Evolutionary conservation across 192 early-diverging fungal genomes (phyloP), one percentile per base, ranked within the genome.

Genomic region (Haplosporangium gracile): DNA sequence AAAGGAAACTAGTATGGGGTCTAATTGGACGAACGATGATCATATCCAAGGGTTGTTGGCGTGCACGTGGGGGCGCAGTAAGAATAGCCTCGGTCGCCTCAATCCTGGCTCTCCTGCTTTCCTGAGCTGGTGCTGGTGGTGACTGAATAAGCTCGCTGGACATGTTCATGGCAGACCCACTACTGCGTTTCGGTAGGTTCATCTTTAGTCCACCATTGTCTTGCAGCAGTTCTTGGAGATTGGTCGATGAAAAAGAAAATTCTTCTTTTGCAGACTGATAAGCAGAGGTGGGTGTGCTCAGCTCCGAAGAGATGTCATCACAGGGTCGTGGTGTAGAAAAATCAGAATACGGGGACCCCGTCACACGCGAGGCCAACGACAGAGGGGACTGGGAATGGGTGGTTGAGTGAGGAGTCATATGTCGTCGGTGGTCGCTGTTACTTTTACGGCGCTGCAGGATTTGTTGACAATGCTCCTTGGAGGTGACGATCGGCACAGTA

Each of bases 401-500:
- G 15, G 1, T 22, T 32, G 39, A 16, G 26, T 29, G 47, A 11
- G 29, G 51, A 24, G 45, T 8, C 22, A 43, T n/a, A 11, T 73
- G 43, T 43, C 26, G 72, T 51, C 42, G 43, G 1, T 38, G 55
- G 20, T 69, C 47, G 47, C 40, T 69, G 10, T 24, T 34, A 10
- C n/a, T 63, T 5, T 24, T 36, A 15, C 38, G 47, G 22, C 68
- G 45, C 36, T 72, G 43, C 18, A 65, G 51, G 13, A 72, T 68
- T 24, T 84, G 72, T 24, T 49, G 73, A 57, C 45, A 79, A 2
- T 42, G 29, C 53, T 80, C 78, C 15, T 63, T 68, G 0, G 83
- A 80, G 5, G 83, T 85, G 29, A 85, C 68, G 13, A 85, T 76
- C 34, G 83, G 74, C 0, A 78, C 26, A 26, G 75, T 78, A 1